phyloP scores from a whole-genome alignment of 192 early-diverging fungal species.

The Lobosporangium transversale region DNA sequence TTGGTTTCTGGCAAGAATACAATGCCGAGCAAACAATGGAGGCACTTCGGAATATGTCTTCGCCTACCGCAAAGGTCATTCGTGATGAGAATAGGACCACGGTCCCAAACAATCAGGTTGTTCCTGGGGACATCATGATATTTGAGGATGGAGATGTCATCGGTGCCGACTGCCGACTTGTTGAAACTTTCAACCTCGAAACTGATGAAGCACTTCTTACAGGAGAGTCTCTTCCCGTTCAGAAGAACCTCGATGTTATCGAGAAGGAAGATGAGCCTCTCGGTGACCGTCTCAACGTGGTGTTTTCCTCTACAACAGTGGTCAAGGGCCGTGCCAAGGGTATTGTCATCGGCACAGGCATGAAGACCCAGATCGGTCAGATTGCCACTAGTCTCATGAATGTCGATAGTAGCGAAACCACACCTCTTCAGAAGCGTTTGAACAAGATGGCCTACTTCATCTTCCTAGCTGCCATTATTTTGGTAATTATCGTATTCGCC shows the following conservation, averaged over 20 bases:
- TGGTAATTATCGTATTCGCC: constrained; percentile 87
- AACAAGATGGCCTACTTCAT: constrained; percentile 82
- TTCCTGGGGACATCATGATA: constrained; percentile 89
- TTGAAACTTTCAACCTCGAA: constrained; percentile 88
- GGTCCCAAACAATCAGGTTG: constrained; percentile 81
- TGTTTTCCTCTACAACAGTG: constrained; percentile 89
- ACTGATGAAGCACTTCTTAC: constrained; percentile 93
- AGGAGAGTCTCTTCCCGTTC: constrained; percentile 87
- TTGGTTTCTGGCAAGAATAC: constrained; percentile 95
- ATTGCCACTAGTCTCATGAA: constrained; percentile 86
- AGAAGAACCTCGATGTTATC: constrained; percentile 76
- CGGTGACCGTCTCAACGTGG: constrained; percentile 92
- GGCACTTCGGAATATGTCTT: constrained; percentile 87
- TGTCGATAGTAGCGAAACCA: constrained; percentile 60
- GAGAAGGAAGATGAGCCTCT: constrained; percentile 73
- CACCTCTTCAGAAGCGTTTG: constrained; percentile 73
- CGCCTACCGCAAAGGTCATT: constrained; percentile 87
- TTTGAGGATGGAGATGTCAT: constrained; percentile 95
- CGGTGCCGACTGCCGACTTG: constrained; percentile 90
- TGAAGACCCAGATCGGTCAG: constrained; percentile 91
- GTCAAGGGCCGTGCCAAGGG: constrained; percentile 92
- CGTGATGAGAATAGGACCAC: constrained; percentile 80
- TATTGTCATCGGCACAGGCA: constrained; percentile 85
- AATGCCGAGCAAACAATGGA: constrained; percentile 95
- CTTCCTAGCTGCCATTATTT: constrained; percentile 73